These are phyloP conservation scores for Neodidymelliopsis sp. DNA, from an alignment of 2,329 filamentous ascomycete genomes.

Conservation along the genomic window DNA sequence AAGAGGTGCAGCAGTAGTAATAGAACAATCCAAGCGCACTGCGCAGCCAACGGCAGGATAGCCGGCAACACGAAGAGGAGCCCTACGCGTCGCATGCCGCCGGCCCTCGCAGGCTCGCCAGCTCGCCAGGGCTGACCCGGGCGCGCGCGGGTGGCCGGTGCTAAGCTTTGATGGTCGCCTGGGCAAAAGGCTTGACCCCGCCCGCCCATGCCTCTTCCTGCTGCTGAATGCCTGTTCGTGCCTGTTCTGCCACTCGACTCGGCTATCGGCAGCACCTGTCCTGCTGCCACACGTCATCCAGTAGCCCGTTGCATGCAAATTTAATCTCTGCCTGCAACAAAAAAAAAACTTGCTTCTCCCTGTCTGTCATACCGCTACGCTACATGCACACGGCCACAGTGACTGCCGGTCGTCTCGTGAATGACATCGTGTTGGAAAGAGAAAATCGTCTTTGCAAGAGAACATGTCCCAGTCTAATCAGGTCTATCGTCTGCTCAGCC, in stretches of 20 bases:
- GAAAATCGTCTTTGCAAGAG: too few relatives aligned
- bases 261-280: conserved; percentile 6
- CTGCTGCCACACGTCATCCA: conserved; percentile 1
- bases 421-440: too few relatives aligned
- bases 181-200: conserved; percentile 15
- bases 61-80: too few relatives aligned
- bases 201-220: neutral
- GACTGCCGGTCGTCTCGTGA: neutral
- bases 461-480: neutral
- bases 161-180: conserved; percentile 14
- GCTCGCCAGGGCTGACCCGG: neutral
- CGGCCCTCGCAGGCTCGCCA: too few relatives aligned
- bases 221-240: too few relatives aligned
- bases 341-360: neutral
- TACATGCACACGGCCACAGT: too few relatives aligned
- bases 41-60: too few relatives aligned
- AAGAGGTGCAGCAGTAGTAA: neutral
- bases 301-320: neutral
- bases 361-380: too few relatives aligned
- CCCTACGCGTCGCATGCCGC: conserved; percentile 11
- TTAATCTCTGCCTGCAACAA: neutral
- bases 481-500: neutral
- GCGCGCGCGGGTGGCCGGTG: neutral
- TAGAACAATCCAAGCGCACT: too few relatives aligned
- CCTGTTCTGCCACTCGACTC: too few relatives aligned